Percentiles rank a stretch among this genome's conserved stretches.
Evolutionary conservation across 2,329 filamentous ascomycete species (phyloP).

Genomic region (Simplicillium aogashimaense): DNA sequence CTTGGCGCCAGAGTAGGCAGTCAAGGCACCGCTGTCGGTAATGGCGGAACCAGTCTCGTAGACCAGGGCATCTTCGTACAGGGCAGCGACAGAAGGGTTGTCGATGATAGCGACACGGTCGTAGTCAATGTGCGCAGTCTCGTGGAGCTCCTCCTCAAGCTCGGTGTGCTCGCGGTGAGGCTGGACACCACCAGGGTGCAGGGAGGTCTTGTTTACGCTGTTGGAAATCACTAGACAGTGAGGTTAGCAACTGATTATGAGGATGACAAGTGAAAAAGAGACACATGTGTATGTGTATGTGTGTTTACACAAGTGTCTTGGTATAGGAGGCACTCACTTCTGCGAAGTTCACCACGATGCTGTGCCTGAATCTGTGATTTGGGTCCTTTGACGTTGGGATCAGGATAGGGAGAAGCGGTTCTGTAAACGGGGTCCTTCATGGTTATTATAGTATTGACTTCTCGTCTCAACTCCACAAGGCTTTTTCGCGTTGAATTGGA

Average conservation of each 20-base stretch:
- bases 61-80: conserved; percentile 97
- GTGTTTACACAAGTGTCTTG: not conserved
- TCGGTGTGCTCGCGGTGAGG: conserved; percentile 86
- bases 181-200: conserved; percentile 83
- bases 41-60: conserved; percentile 98
- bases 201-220: conserved; percentile 80
- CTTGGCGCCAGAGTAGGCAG: conserved; percentile 96
- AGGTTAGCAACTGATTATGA: conserved; percentile 10
- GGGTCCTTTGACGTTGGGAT: conserved; percentile 28
- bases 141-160: conserved; percentile 92
- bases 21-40: conserved; percentile 88
- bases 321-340: conserved; percentile 23
- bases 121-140: conserved; percentile 98
- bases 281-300: too few relatives aligned
- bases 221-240: conserved; percentile 37
- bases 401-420: conserved; percentile 25
- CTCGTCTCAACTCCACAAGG: conserved; percentile 6
- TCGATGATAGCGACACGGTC: conserved; percentile 91
- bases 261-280: not conserved
- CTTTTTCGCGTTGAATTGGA: conserved; percentile 3
- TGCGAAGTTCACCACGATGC: conserved; percentile 26
- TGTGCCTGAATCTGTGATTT: conserved; percentile 25
- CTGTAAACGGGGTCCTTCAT: conserved; percentile 30
- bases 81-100: conserved; percentile 88
- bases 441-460: conserved; percentile 24